Percentiles rank a stretch among this genome's conserved stretches.
These are phyloP conservation scores for Thalassiosira profunda DNA, from an alignment of 108 stramenopile species.

Conservation along the genomic window DNA sequence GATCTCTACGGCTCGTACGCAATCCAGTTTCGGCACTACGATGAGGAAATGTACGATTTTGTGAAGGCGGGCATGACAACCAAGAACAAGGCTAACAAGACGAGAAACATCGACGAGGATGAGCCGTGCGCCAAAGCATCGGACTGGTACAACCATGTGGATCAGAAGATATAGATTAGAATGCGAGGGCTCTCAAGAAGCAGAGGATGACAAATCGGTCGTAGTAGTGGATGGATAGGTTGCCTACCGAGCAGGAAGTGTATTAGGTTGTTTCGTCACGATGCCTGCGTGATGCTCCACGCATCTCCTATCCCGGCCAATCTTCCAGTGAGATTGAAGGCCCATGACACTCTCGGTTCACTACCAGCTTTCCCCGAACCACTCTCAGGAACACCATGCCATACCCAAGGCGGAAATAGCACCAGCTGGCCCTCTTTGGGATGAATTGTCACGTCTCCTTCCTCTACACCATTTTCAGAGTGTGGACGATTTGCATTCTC, in stretches of 20 bases:
- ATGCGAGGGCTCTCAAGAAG: neutral
- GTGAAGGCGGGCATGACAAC: constrained; percentile 6
- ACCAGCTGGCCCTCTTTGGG: constrained; percentile 26
- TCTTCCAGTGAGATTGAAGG: constrained; percentile 30
- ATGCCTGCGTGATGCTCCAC: constrained; percentile 18
- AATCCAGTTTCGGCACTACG: constrained; percentile 5
- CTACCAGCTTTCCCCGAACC: neutral
- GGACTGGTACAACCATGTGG: constrained; percentile 1
- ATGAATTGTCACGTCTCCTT: constrained; percentile 12
- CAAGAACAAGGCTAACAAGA: constrained; percentile 2
- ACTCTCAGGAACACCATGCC: constrained; percentile 17
- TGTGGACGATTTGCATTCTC: neutral
- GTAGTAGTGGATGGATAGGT: no score
- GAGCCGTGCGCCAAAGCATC: constrained; percentile 6
- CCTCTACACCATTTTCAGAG: neutral
- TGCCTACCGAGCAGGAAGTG: no score
- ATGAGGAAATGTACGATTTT: constrained; percentile 12
- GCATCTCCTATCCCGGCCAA: constrained; percentile 19
- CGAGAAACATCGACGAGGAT: neutral
- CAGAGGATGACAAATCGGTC: constrained; percentile 1
- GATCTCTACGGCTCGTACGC: neutral
- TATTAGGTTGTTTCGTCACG: no score
- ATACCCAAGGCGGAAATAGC: constrained; percentile 22
- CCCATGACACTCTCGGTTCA: constrained; percentile 23
- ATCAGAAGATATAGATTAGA: neutral